These are phyloP conservation scores for Colletotrichum sidae DNA, from an alignment of 2,329 filamentous ascomycete species.

Conservation along the genomic window DNA sequence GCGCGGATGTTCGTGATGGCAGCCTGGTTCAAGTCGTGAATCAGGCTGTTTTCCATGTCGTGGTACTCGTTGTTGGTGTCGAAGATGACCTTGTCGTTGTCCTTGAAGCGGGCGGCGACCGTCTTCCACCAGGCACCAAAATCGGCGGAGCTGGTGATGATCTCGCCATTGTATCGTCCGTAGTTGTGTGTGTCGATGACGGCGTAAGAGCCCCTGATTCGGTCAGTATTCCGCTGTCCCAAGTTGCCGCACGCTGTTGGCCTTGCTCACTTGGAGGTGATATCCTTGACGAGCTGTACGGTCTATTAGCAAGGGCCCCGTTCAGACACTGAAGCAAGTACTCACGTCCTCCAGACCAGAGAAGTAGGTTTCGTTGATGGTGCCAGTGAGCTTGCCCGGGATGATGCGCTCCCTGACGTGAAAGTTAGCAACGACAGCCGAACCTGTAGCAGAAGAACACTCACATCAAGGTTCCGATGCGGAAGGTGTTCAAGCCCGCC, in stretches of 20 bases:
- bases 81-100: conserved; percentile 65
- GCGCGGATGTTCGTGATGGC: conserved; percentile 68
- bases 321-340: not conserved
- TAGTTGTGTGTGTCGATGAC: conserved; percentile 68
- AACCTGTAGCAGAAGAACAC: not conserved
- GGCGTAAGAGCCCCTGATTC: conserved; percentile 51
- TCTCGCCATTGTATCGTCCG: conserved; percentile 58
- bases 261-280: conserved; percentile 41
- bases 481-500: conserved; percentile 67
- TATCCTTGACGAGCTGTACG: conserved; percentile 43
- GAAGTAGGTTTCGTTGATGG: conserved; percentile 53
- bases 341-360: conserved; percentile 47
- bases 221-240: not conserved
- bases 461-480: conserved; percentile 67
- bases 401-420: conserved; percentile 62
- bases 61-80: conserved; percentile 73
- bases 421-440: not conserved
- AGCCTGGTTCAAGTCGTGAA: conserved; percentile 67
- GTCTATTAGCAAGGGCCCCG: not conserved
- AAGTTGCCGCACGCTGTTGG: not conserved
- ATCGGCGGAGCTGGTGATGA: conserved; percentile 60
- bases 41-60: conserved; percentile 66
- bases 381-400: conserved; percentile 55
- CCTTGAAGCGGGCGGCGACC: conserved; percentile 59
- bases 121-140: conserved; percentile 66